Evolutionary conservation across 2,329 filamentous ascomycete species (phyloP).

Genomic region (Tolypocladium amazonense): DNA sequence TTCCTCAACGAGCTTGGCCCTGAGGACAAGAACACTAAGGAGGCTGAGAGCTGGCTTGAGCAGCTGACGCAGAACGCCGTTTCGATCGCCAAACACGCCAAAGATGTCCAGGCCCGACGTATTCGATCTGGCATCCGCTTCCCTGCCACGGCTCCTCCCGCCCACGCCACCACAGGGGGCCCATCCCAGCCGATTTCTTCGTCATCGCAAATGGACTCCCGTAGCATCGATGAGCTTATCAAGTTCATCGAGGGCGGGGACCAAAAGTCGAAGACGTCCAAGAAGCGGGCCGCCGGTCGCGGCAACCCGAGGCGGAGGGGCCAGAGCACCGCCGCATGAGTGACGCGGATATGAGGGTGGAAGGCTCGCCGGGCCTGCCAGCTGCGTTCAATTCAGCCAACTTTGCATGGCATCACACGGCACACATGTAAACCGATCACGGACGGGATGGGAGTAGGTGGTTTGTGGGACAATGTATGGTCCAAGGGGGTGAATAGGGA

Average conservation of each 20-base stretch:
- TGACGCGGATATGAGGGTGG: not conserved
- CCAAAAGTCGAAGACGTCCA: constrained; percentile 38
- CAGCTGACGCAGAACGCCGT: constrained; percentile 95
- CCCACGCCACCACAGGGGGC: constrained; percentile 16
- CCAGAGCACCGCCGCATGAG: constrained; percentile 1
- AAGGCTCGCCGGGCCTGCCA: not conserved
- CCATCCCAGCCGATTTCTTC: constrained; percentile 17
- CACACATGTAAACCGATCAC: not conserved
- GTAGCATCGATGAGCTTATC: constrained; percentile 86
- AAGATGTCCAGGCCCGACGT: constrained; percentile 68
- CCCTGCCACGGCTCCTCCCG: constrained; percentile 26
- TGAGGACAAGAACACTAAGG: constrained; percentile 94
- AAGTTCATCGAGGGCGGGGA: constrained; percentile 83
- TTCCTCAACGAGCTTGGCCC: constrained; percentile 81
- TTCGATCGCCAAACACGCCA: constrained; percentile 84
- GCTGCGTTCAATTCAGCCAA: not conserved
- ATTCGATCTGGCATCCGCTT: constrained; percentile 62
- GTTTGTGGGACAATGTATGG: not conserved
- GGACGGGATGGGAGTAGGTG: not conserved
- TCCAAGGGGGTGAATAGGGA: not conserved
- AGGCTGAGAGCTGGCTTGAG: constrained; percentile 92
- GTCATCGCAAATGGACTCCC: constrained; percentile 48
- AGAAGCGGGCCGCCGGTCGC: constrained; percentile 40
- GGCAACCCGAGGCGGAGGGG: constrained; percentile 47
- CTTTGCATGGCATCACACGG: not conserved